phyloP scores from a whole-genome alignment of 2,329 filamentous ascomycete genomes.

The Onygena corvina region DNA sequence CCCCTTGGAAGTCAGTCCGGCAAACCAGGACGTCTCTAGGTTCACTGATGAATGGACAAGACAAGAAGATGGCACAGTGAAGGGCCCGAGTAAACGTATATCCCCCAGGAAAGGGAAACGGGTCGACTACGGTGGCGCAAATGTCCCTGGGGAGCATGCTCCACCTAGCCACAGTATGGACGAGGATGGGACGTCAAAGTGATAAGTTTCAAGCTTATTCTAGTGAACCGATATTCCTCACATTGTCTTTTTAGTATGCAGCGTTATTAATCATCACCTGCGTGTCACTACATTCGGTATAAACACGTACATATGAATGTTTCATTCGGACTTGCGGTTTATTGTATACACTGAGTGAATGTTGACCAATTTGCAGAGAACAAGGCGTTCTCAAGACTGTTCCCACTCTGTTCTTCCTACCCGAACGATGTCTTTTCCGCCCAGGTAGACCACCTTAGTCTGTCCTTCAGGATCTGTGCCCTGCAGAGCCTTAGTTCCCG shows the following conservation, averaged over 20 bases:
- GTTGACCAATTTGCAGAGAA: neutral
- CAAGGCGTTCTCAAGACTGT: constrained; percentile 1
- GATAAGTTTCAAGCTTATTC: neutral
- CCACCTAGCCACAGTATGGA: neutral
- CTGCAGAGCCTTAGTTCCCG: constrained; percentile 30
- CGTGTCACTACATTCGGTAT: too few relatives aligned
- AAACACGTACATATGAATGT: neutral
- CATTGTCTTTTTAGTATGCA: too few relatives aligned
- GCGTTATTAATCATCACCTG: too few relatives aligned
- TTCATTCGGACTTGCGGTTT: too few relatives aligned
- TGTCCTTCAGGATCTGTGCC: constrained; percentile 29
- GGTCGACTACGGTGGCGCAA: constrained; percentile 14
- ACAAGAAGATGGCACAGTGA: constrained; percentile 28
- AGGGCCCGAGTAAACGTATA: constrained; percentile 31
- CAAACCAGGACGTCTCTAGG: constrained; percentile 47
- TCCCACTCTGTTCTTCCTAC: constrained; percentile 22
- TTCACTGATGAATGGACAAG: constrained; percentile 38
- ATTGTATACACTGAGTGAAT: neutral
- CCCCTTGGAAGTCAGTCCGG: constrained; percentile 49
- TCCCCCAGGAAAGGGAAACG: constrained; percentile 26
- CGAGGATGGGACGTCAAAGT: neutral
- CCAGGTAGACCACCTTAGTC: constrained; percentile 32
- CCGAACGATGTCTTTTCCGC: constrained; percentile 29
- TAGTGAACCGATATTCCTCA: too few relatives aligned
- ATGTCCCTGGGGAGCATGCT: neutral